Conservation (phyloP, 768 basidiomycete genomes). For the Thelephora aurantiotincta region DNA sequence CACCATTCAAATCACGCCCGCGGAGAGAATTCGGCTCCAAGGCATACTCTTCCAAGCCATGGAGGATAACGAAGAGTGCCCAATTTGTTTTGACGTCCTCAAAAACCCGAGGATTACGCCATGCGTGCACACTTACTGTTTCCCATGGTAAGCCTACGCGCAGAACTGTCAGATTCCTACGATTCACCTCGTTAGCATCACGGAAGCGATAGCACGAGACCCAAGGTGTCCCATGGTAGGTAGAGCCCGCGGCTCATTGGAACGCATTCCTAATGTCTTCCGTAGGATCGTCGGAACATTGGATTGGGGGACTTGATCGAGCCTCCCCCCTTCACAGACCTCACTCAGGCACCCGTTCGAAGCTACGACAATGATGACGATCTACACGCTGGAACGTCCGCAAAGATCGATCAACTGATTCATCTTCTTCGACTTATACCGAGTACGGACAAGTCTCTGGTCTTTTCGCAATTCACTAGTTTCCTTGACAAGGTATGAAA, state of each 20-base stretch:
- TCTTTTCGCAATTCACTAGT: slow-evolving; percentile 83
- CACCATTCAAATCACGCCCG: slow-evolving; percentile 29
- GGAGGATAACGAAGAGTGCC: slow-evolving; percentile 77
- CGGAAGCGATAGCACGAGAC: slow-evolving; percentile 54
- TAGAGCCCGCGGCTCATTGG: neutral
- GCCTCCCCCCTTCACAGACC: slow-evolving; percentile 49
- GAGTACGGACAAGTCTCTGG: slow-evolving; percentile 60
- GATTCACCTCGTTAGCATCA: slow-evolving; percentile 31
- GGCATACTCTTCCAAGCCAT: slow-evolving; percentile 44
- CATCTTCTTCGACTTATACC: slow-evolving; percentile 61
- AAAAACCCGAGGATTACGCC: slow-evolving; percentile 58
- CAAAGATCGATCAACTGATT: slow-evolving; percentile 75
- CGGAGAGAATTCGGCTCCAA: slow-evolving; percentile 41
- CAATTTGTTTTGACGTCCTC: slow-evolving; percentile 51
- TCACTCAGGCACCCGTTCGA: slow-evolving; percentile 42
- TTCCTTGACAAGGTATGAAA: slow-evolving; percentile 61
- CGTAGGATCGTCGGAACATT: slow-evolving; percentile 58
- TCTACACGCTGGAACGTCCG: slow-evolving; percentile 46
- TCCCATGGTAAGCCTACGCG: slow-evolving; percentile 37
- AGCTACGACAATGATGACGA: slow-evolving; percentile 21
- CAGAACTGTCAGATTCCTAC: neutral
- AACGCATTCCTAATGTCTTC: neutral
- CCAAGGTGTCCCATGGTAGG: slow-evolving; percentile 73
- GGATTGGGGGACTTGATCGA: slow-evolving; percentile 41
- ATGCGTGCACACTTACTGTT: slow-evolving; percentile 63